Evolutionary conservation across 1,284 basidiomycete species (phyloP).

Genomic region (Austroboletus niveus): DNA sequence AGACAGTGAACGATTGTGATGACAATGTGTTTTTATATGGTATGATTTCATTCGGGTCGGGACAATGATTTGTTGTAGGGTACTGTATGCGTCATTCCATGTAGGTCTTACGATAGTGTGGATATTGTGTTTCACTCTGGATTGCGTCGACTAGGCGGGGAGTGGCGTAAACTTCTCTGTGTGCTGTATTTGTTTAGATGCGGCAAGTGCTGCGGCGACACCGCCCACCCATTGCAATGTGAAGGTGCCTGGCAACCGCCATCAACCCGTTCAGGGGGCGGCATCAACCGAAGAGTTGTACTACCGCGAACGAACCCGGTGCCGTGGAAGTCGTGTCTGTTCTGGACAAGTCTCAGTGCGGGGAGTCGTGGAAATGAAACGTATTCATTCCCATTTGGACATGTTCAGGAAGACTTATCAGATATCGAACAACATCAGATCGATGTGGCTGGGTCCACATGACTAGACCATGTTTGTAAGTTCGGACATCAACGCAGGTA

Average conservation of each 20-base stretch:
- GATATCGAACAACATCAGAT: too few relatives aligned
- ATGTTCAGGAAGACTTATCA: too few relatives aligned
- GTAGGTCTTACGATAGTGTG: slow-evolving; percentile 4
- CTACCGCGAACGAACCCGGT: too few relatives aligned
- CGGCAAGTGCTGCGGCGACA: neutral
- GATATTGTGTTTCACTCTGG: neutral
- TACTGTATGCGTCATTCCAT: slow-evolving; percentile 8
- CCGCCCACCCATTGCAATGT: neutral
- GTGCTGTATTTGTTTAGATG: neutral
- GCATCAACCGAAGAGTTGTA: too few relatives aligned
- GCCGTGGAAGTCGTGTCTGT: too few relatives aligned
- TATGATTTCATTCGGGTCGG: slow-evolving; percentile 3
- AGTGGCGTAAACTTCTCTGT: neutral
- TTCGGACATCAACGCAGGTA: too few relatives aligned
- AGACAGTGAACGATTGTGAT: slow-evolving; percentile 29
- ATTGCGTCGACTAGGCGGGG: neutral
- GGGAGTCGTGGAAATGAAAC: too few relatives aligned
- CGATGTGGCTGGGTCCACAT: too few relatives aligned
- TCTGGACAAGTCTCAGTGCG: too few relatives aligned
- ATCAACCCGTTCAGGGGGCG: neutral
- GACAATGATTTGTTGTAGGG: neutral
- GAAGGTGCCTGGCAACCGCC: neutral
- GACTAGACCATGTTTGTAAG: too few relatives aligned
- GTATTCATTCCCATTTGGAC: too few relatives aligned
- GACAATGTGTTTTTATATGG: slow-evolving; percentile 3